A percentile compares a stretch with the other conserved stretches of the same genome.
Evolutionary conservation across 2,329 filamentous ascomycete species (phyloP).

Genomic region (Fusarium citri): DNA sequence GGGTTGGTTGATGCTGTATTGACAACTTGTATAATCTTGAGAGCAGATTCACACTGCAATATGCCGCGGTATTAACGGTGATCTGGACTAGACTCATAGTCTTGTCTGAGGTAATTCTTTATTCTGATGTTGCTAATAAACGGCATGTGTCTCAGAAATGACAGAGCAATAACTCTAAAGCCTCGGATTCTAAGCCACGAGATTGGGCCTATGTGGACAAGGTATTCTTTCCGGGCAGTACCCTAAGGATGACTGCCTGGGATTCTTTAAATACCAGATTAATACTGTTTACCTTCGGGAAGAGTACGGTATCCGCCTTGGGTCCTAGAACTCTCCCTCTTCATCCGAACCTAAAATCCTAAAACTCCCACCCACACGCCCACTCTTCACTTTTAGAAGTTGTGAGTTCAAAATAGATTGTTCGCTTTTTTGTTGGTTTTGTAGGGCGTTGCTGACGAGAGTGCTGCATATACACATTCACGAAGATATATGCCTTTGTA

Average conservation of each 20-base stretch:
- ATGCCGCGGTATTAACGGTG: background rate
- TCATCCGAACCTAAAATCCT: too few relatives aligned
- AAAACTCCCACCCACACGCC: too few relatives aligned
- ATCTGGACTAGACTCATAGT: accelerated
- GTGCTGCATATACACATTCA: too few relatives aligned
- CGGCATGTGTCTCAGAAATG: background rate
- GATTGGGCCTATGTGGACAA: background rate
- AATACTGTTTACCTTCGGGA: background rate
- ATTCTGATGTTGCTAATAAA: background rate
- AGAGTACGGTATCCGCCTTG: too few relatives aligned
- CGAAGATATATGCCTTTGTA: too few relatives aligned
- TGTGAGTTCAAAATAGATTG: too few relatives aligned
- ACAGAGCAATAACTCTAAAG: background rate
- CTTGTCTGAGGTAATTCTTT: background rate
- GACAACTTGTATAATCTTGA: background rate
- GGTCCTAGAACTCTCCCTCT: too few relatives aligned
- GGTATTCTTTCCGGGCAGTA: too few relatives aligned
- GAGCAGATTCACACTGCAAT: background rate
- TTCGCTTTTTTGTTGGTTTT: too few relatives aligned
- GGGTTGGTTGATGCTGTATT: background rate
- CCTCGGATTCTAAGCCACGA: background rate
- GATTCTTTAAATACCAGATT: background rate
- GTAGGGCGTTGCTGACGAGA: too few relatives aligned
- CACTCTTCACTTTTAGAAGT: too few relatives aligned
- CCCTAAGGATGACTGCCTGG: background rate